Evolutionary conservation across 306 rosid genomes (phyloP).

Genomic region (Castanea mollissima): DNA sequence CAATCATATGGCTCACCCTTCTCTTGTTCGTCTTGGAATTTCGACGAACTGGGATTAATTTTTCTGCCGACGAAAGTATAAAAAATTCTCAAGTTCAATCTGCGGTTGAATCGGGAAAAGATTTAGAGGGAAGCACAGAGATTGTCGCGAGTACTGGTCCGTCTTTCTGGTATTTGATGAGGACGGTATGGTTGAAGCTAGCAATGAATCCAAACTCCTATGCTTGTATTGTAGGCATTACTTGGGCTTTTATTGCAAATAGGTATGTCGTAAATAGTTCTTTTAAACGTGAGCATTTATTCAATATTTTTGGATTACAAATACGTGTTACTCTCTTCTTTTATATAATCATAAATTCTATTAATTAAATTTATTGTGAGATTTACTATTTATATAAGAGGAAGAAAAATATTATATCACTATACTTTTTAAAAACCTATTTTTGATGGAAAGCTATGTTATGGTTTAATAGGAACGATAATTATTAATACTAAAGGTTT

Average conservation of each 20-base stretch:
- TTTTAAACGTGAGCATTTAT: background rate
- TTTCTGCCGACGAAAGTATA: slow-evolving; percentile 5
- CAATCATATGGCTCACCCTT: slow-evolving; percentile 77
- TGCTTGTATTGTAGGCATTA: slow-evolving; percentile 69
- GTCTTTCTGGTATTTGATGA: slow-evolving; percentile 59
- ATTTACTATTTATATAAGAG: too few relatives aligned
- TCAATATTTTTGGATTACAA: too few relatives aligned
- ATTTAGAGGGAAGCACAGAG: slow-evolving; percentile 39
- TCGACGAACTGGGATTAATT: slow-evolving; percentile 45
- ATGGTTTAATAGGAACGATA: background rate
- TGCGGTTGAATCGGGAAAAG: slow-evolving; percentile 36
- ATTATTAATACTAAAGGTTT: background rate
- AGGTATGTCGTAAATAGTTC: slow-evolving; percentile 34
- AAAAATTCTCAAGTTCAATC: slow-evolving; percentile 3
- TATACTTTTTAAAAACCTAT: too few relatives aligned
- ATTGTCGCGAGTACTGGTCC: slow-evolving; percentile 11
- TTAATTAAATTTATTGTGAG: too few relatives aligned
- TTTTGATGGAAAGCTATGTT: too few relatives aligned
- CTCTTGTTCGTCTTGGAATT: slow-evolving; percentile 75
- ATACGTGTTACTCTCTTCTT: too few relatives aligned
- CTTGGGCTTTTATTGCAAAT: slow-evolving; percentile 78
- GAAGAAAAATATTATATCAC: too few relatives aligned
- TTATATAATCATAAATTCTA: too few relatives aligned
- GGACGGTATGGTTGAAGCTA: slow-evolving; percentile 66
- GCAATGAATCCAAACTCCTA: slow-evolving; percentile 78